Conservation (phyloP, 2,329 filamentous ascomycete genomes). For the Lasiodiplodia sp. region DNA sequence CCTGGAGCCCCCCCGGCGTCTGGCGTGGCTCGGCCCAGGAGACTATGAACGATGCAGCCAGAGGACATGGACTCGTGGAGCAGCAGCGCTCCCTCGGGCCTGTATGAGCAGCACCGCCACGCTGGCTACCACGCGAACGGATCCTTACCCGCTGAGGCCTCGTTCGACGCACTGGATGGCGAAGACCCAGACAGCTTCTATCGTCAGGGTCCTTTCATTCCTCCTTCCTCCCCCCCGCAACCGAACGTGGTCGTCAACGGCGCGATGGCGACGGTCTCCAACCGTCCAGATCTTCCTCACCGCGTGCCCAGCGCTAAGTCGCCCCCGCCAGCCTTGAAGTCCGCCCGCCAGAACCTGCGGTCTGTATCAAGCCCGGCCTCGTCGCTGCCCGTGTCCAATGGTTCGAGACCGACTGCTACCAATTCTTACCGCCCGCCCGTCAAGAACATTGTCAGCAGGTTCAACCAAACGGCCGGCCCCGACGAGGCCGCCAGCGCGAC, state of each 20-base stretch:
- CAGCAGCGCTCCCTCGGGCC: conserved; percentile 25
- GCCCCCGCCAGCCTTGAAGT: conserved; percentile 24
- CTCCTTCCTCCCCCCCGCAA: conserved; percentile 21
- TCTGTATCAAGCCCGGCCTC: conserved; percentile 27
- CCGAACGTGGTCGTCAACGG: conserved; percentile 29
- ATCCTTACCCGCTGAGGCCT: conserved; percentile 26
- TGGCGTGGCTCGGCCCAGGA: conserved; percentile 31
- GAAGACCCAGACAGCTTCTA: conserved; percentile 30
- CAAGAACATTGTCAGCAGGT: conserved; percentile 46
- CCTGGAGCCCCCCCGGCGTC: conserved; percentile 31
- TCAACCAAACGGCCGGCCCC: conserved; percentile 42
- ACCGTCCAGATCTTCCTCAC: conserved; percentile 25
- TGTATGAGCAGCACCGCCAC: conserved; percentile 24
- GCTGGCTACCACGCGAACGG: conserved; percentile 22
- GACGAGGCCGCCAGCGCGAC: conserved; percentile 39
- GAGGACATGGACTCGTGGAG: conserved; percentile 29
- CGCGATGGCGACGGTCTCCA: conserved; percentile 29
- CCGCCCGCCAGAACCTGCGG: conserved; percentile 29
- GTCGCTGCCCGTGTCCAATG: conserved; percentile 26
- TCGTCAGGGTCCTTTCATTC: conserved; percentile 25
- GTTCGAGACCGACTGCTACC: background rate
- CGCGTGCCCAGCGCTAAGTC: conserved; percentile 25
- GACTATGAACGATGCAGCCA: conserved; percentile 30
- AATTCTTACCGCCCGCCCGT: conserved; percentile 41
- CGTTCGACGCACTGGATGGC: conserved; percentile 24